These are phyloP conservation scores for Claviceps spartinae DNA, from an alignment of 2,329 filamentous ascomycete genomes.

Conservation along the genomic window DNA sequence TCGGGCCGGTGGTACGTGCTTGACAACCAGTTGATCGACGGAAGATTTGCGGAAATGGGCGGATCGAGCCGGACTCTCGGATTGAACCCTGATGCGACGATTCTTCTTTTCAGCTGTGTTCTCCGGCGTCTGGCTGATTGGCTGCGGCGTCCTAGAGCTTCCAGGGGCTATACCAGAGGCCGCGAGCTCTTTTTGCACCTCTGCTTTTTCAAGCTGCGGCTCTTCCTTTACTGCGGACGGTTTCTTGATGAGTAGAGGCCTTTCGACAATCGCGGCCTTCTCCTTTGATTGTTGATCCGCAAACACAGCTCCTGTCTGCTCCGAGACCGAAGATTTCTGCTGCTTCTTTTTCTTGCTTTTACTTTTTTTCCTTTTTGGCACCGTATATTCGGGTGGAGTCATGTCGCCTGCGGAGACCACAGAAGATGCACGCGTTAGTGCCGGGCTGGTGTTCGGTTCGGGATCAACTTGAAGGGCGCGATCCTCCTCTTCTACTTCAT, in stretches of 20 bases:
- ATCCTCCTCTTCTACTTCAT: constrained; percentile 8
- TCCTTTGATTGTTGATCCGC: not conserved
- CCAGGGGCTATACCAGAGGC: constrained; percentile 20
- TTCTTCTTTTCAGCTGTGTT: constrained; percentile 7
- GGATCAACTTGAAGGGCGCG: not conserved
- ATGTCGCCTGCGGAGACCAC: not conserved
- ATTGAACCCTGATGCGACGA: constrained; percentile 25
- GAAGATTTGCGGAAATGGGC: constrained; percentile 50
- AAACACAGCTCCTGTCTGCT: not conserved
- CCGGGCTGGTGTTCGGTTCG: not conserved
- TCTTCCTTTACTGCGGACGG: constrained; percentile 34
- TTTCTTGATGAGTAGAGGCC: constrained; percentile 18
- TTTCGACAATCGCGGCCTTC: not conserved
- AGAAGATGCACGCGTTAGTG: not conserved
- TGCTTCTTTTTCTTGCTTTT: constrained; percentile 8
- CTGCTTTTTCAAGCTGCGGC: constrained; percentile 25
- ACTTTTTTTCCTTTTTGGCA: constrained; percentile 7
- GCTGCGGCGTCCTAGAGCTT: not conserved
- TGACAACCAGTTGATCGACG: constrained; percentile 39
- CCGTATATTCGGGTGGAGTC: not conserved
- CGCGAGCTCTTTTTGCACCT: constrained; percentile 8
- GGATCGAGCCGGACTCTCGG: constrained; percentile 50
- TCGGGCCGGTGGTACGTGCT: constrained; percentile 55
- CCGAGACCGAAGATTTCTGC: not conserved
- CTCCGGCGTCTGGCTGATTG: not conserved